These are phyloP conservation scores for Annona squamosa DNA, from an alignment of 164 flowering plant species.

Conservation along the genomic window DNA sequence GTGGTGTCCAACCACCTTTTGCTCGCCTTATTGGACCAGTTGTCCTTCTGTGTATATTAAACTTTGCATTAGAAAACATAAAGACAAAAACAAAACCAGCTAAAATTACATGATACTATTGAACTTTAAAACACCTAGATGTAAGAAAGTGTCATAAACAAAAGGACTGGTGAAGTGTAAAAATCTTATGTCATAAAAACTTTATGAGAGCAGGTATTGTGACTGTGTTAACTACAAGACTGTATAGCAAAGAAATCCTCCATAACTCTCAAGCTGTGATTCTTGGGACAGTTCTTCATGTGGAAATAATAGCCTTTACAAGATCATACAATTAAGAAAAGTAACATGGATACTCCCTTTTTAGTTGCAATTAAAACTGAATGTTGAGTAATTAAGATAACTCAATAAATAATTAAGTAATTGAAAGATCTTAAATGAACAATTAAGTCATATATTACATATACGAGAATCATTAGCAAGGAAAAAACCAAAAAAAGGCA, in stretches of 20 bases:
- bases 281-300: neutral
- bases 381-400: neutral
- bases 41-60: constrained; percentile 54
- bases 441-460: neutral
- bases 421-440: neutral
- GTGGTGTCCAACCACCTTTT: constrained; percentile 95
- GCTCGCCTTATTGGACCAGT: constrained; percentile 93
- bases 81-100: neutral
- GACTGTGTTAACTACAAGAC: neutral
- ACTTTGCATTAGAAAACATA: neutral
- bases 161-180: neutral
- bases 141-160: neutral
- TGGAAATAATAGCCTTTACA: no score
- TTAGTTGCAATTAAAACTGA: neutral
- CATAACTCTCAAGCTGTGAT: neutral
- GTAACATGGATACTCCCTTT: neutral
- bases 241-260: no score
- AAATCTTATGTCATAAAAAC: neutral
- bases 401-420: neutral
- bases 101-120: neutral
- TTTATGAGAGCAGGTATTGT: neutral
- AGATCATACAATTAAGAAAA: neutral
- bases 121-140: neutral
- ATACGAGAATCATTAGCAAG: no score
- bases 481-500: no score